Evolutionary conservation across 495 filamentous ascomycete genomes (phyloP).

Genomic region (Staphylotrichum tortipilum): DNA sequence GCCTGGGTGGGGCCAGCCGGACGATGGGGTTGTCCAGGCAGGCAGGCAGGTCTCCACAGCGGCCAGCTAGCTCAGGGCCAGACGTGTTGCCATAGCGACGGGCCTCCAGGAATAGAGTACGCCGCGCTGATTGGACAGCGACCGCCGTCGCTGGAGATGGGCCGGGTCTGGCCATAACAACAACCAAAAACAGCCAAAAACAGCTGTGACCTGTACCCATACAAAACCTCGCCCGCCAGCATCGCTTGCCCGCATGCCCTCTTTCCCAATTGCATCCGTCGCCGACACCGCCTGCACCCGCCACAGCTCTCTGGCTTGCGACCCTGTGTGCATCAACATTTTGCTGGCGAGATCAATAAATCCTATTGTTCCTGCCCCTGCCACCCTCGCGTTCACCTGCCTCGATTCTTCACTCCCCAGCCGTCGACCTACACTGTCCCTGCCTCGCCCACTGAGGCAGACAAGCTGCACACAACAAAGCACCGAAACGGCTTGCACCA

Average conservation of each 20-base stretch:
- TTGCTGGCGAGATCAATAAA: neutral
- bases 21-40: too few species aligned
- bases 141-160: neutral
- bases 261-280: constrained; percentile 16
- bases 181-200: constrained; percentile 2
- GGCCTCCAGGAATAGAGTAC: neutral
- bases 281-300: neutral
- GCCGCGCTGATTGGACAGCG: neutral
- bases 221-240: constrained; percentile 9
- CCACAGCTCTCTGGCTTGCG: neutral
- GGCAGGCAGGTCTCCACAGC: too few species aligned
- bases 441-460: too few species aligned
- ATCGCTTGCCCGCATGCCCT: constrained; percentile 3
- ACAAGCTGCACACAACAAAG: neutral
- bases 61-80: too few species aligned
- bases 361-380: neutral
- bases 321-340: neutral
- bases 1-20: too few species aligned
- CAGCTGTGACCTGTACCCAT: constrained; percentile 1
- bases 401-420: too few species aligned
- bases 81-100: constrained; percentile 5
- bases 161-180: constrained; percentile 5
- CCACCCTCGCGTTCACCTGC: too few species aligned
- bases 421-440: too few species aligned
- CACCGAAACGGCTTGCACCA: neutral